phyloP scores from a whole-genome alignment of 768 basidiomycete species.

The Pleurotus salmoneostramineus region DNA sequence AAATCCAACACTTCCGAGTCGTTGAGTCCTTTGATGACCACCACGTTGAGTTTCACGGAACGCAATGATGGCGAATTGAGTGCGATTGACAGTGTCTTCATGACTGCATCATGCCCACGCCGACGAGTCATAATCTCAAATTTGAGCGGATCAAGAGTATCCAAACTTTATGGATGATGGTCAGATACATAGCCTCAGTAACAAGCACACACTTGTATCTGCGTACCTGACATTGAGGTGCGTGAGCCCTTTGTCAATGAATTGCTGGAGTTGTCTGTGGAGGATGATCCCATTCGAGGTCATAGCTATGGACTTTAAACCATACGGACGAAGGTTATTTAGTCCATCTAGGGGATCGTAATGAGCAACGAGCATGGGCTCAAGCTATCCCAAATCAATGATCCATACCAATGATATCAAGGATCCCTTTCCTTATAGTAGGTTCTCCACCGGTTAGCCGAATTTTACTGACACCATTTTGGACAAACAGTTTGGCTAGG shows the following conservation, averaged over 20 bases:
- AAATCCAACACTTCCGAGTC: conserved; percentile 79
- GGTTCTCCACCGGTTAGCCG: conserved; percentile 88
- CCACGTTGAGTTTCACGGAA: conserved; percentile 80
- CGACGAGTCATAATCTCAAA: conserved; percentile 87
- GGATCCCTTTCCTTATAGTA: conserved; percentile 72
- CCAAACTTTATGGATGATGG: conserved; percentile 45
- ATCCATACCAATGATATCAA: conserved; percentile 60
- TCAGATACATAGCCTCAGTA: neutral
- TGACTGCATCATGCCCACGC: conserved; percentile 70
- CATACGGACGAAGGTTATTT: conserved; percentile 53
- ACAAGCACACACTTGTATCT: neutral
- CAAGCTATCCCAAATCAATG: neutral
- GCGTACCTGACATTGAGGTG: conserved; percentile 65
- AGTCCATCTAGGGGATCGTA: conserved; percentile 21
- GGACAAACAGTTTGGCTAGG: conserved; percentile 73
- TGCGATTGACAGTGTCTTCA: conserved; percentile 65
- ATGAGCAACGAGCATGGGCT: neutral
- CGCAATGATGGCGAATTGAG: conserved; percentile 43
- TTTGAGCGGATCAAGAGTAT: conserved; percentile 82
- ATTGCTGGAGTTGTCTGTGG: conserved; percentile 63
- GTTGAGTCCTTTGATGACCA: conserved; percentile 78
- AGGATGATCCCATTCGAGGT: conserved; percentile 81
- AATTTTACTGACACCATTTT: conserved; percentile 82
- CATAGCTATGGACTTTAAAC: conserved; percentile 77
- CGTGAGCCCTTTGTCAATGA: conserved; percentile 70